Conservation (phyloP, 331 rosid genomes). For the Prunus yedoensis region DNA sequence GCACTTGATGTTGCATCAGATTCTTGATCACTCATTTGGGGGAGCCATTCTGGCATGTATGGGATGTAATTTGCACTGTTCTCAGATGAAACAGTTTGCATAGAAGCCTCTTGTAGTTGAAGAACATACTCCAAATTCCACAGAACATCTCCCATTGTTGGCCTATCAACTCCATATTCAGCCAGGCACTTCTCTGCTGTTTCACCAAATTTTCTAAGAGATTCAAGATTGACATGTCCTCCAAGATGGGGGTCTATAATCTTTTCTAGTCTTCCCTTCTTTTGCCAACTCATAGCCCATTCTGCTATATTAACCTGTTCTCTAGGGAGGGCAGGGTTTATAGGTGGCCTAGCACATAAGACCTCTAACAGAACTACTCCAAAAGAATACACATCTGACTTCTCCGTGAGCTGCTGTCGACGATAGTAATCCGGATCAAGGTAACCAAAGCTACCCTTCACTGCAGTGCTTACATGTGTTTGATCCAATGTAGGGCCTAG, state of each 20-base stretch:
- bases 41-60: conserved; percentile 22
- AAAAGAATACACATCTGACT: conserved; percentile 52
- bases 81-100: conserved; percentile 14
- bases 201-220: conserved; percentile 45
- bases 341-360: conserved; percentile 50
- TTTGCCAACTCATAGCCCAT: conserved; percentile 50
- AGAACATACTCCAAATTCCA: conserved; percentile 51
- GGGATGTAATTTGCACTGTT: conserved; percentile 27
- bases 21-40: conserved; percentile 24
- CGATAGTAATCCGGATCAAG: conserved; percentile 53
- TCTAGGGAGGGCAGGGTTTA: conserved; percentile 47
- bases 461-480: conserved; percentile 57
- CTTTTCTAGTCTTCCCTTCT: conserved; percentile 36
- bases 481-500: conserved; percentile 50
- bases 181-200: conserved; percentile 57
- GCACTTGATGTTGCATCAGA: conserved; percentile 32
- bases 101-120: conserved; percentile 38
- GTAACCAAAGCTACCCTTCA: conserved; percentile 56
- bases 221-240: conserved; percentile 32
- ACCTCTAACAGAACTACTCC: conserved; percentile 52
- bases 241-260: conserved; percentile 39
- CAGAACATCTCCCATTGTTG: conserved; percentile 55
- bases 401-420: conserved; percentile 51
- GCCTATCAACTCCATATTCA: conserved; percentile 47
- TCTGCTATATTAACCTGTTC: conserved; percentile 54